Conservation (phyloP, 2,329 filamentous ascomycete species). For the Aureobasidium sp. region DNA sequence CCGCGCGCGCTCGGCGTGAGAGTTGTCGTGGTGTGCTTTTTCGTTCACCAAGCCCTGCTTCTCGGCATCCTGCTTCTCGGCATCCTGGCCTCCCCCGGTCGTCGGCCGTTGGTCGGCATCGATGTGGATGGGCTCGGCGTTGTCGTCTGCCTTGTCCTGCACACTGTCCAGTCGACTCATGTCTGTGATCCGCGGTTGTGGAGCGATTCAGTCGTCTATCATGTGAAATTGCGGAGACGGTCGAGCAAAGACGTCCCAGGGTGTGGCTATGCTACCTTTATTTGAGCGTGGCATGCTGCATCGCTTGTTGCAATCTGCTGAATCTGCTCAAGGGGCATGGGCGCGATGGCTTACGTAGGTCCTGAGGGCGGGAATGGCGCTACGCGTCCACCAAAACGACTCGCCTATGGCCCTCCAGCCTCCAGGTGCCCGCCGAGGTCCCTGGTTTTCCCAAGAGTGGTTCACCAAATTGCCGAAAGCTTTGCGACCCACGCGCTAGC, state of each 20-base stretch:
- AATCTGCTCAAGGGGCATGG: neutral
- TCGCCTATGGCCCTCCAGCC: neutral
- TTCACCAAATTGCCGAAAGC: neutral
- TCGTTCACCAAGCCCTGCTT: neutral
- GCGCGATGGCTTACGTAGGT: neutral
- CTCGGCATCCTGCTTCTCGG: neutral
- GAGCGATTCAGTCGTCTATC: neutral
- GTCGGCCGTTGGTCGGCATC: neutral
- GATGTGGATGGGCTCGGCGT: neutral
- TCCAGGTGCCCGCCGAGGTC: neutral
- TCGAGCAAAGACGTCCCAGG: neutral
- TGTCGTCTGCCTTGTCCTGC: neutral
- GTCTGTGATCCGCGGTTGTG: neutral
- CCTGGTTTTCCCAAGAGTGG: neutral
- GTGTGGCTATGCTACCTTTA: neutral
- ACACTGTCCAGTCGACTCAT: neutral
- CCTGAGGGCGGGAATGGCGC: neutral
- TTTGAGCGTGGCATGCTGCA: neutral
- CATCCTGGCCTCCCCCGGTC: neutral
- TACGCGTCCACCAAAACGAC: neutral
- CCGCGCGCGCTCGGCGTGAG: neutral
- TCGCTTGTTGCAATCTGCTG: neutral
- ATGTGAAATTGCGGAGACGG: slow-evolving; percentile 9
- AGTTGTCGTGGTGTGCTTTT: neutral
- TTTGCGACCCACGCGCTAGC: neutral